Evolutionary conservation across 768 basidiomycete genomes (phyloP).

Genomic region (Terana coerulea): DNA sequence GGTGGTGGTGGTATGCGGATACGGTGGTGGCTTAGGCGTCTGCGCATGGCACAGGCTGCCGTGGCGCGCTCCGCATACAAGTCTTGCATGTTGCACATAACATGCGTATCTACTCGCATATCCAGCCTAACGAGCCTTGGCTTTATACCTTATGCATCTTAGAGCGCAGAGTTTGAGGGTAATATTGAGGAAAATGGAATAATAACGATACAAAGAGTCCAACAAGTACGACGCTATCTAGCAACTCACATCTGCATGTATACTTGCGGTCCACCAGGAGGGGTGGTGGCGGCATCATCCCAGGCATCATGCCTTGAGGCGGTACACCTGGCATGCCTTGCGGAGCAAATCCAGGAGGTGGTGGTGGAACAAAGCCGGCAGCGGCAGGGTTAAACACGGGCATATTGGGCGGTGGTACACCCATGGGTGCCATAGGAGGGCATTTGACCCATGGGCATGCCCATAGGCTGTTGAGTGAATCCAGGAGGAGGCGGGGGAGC

Average conservation of each 20-base stretch:
- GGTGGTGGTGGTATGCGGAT: no score
- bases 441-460: constrained; percentile 31
- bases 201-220: not conserved
- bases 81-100: no score
- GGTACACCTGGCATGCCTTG: constrained; percentile 24
- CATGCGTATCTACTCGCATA: no score
- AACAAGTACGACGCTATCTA: not conserved
- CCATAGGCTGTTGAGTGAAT: constrained; percentile 57
- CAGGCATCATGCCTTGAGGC: constrained; percentile 37
- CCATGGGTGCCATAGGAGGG: constrained; percentile 35
- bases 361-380: constrained; percentile 47
- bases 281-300: constrained; percentile 45
- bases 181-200: no score
- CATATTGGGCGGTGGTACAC: constrained; percentile 38
- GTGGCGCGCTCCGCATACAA: no score
- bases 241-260: constrained; percentile 15
- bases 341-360: constrained; percentile 60
- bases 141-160: no score
- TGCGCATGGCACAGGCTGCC: no score
- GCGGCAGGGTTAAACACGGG: constrained; percentile 41
- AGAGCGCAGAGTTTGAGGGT: no score
- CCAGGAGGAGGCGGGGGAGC: constrained; percentile 75
- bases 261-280: constrained; percentile 14
- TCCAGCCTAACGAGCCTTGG: no score
- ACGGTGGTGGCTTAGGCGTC: no score